Evolutionary conservation across 2,329 filamentous ascomycete species (phyloP).

Genomic region (Colletotrichum kahawae): DNA sequence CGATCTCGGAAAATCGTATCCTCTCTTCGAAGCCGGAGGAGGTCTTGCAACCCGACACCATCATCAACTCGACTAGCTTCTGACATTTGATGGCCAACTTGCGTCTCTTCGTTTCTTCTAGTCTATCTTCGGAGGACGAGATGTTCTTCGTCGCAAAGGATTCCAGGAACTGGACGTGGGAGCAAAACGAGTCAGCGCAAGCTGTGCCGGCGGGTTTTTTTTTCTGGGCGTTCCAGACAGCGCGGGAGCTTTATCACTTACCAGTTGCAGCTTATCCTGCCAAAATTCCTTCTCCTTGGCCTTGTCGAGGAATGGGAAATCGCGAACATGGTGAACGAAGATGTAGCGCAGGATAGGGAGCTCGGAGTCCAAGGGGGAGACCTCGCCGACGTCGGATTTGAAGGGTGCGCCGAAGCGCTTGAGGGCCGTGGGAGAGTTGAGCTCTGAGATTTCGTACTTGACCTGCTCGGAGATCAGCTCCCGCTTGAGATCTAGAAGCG

Average conservation of each 20-base stretch:
- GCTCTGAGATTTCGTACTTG: constrained; percentile 85
- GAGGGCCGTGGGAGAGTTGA: constrained; percentile 93
- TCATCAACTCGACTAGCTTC: constrained; percentile 98
- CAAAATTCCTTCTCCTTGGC: constrained; percentile 99
- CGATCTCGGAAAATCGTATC: constrained; percentile 95
- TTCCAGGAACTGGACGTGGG: constrained; percentile 76
- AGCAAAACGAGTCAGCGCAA: constrained; percentile 12
- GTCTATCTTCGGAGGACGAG: constrained; percentile 91
- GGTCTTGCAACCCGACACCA: constrained; percentile 96
- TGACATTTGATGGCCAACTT: constrained; percentile 93
- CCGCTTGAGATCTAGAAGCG: constrained; percentile 80
- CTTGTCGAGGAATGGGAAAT: constrained; percentile 97
- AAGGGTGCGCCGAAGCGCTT: constrained; percentile 96
- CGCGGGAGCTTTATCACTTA: constrained; percentile 50
- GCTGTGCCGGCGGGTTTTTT: background rate
- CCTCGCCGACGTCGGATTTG: constrained; percentile 88
- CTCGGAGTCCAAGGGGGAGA: constrained; percentile 91
- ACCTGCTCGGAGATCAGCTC: constrained; percentile 93
- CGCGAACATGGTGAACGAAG: constrained; percentile 96
- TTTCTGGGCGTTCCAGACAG: background rate
- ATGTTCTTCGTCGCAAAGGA: constrained; percentile 98
- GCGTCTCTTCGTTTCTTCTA: constrained; percentile 93
- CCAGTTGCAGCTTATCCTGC: constrained; percentile 96
- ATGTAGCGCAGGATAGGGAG: constrained; percentile 94
- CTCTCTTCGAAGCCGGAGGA: constrained; percentile 97